Percentiles rank a stretch among this genome's conserved stretches.
Evolutionary conservation across 78 protist genomes (phyloP).

Genomic region (Dictyostelium firmibasis): DNA sequence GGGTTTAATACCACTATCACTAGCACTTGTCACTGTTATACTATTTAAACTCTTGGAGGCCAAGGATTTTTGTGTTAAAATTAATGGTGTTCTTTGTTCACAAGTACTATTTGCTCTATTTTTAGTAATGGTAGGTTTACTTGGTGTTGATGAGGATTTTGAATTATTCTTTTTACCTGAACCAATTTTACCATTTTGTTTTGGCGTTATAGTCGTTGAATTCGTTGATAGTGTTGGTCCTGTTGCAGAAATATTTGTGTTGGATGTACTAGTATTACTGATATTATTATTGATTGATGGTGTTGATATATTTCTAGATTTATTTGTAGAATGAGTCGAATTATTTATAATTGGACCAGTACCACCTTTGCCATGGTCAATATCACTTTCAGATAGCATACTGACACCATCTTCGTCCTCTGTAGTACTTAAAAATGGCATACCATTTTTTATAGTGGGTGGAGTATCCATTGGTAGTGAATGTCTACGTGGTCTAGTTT

Average conservation of each 20-base stretch:
- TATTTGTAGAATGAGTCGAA: neutral
- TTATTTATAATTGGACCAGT: neutral
- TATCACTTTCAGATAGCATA: constrained; percentile 55
- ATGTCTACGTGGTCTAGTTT: constrained; percentile 75
- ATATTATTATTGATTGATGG: neutral
- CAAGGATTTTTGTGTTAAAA: neutral
- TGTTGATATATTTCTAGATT: neutral
- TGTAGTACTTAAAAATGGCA: constrained; percentile 1
- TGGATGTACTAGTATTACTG: neutral
- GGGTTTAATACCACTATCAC: neutral
- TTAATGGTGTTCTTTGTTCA: constrained; percentile 18
- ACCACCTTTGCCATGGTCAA: constrained; percentile 13
- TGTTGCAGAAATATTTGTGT: neutral
- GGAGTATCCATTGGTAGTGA: constrained; percentile 56
- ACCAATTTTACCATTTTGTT: too few relatives aligned
- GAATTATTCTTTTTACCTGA: neutral
- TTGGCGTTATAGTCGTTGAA: too few relatives aligned
- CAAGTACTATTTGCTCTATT: neutral
- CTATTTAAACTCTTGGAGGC: neutral
- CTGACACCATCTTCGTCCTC: constrained; percentile 61
- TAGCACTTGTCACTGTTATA: neutral
- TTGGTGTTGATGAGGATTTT: neutral
- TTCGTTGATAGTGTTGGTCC: neutral
- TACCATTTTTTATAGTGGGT: constrained; percentile 18
- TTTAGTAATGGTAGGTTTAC: neutral